Base-by-base conservation (phyloP, 1,284 basidiomycete species). In the Apiotrichum siamense region DNA sequence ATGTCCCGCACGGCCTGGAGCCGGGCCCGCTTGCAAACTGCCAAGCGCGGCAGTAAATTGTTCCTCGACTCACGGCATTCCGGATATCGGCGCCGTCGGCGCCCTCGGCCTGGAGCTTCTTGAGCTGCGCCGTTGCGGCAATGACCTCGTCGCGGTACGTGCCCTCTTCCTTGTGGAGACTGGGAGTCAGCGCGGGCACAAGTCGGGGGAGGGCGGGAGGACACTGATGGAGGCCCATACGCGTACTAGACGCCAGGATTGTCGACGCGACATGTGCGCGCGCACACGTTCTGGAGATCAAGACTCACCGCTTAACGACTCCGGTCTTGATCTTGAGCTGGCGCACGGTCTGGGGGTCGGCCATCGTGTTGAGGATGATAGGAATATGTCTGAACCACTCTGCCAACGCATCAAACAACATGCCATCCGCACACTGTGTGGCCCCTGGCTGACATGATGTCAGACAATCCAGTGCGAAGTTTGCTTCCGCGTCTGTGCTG, bases 311-410 rank as follows among this genome's bases (percentile, higher is more conserved):
- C 74, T 81, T 82, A 29, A 83, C 81, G 31, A 79, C 80, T 38
- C 84, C 84, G 5, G 82, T 74, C 76, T 88, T 90, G 77, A 91
- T 91, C 71, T 83, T 87, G 61, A 92, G 80, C 67, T 88, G 85
- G 24, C 67, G 57, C 13, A 66, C 40, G 37, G 64, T 58, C 52
- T 70, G 67, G 6, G 66, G 58, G 55, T 65, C 63, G 31, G 70
- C 59, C 66, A 69, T 69, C 18, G 44, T 49, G 24, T 33, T 4
- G 25, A 23, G 37, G 12, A 23, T 38, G 12, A 12, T 20, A 13
- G 37, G 13, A 11, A 10, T 21, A 20, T 3, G n/a, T n/a, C n/a
- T n/a, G n/a, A n/a, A n/a, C n/a, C n/a, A n/a, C n/a, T n/a, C n/a
- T n/a, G n/a, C n/a, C n/a, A n/a, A n/a, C n/a, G n/a, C n/a, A n/a